These are phyloP conservation scores for Eleusine coracana DNA, from an alignment of 176 grass and related monocot species.

Conservation along the genomic window DNA sequence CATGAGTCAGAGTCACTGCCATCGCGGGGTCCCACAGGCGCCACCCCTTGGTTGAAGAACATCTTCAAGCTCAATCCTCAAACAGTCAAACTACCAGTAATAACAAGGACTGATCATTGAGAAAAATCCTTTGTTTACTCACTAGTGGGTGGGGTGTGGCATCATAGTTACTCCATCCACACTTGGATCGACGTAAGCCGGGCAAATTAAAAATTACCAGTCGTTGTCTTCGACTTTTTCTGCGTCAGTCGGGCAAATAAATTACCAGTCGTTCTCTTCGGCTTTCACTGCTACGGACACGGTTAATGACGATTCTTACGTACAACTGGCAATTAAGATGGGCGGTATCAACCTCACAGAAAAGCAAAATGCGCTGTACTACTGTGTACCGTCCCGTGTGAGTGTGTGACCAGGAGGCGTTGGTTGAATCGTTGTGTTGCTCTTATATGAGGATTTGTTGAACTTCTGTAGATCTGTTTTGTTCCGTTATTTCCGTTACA, in stretches of 20 bases:
- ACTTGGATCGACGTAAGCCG: neutral
- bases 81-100: too few relatives aligned
- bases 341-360: neutral
- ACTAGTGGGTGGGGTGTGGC: neutral
- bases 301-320: neutral
- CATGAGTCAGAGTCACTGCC: too few relatives aligned
- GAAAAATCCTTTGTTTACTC: neutral
- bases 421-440: neutral
- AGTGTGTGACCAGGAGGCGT: neutral
- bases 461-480: neutral
- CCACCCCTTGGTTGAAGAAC: neutral
- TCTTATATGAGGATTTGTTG: neutral
- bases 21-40: neutral
- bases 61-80: neutral
- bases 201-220: neutral
- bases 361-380: neutral
- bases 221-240: slow-evolving; percentile 10
- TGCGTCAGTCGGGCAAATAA: neutral
- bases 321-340: neutral
- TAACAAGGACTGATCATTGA: neutral
- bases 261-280: slow-evolving; percentile 7
- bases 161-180: neutral
- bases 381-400: neutral
- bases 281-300: neutral
- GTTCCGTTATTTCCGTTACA: too few relatives aligned